Conservation (phyloP, 305 asterid genomes). For the Galium porrigens region DNA sequence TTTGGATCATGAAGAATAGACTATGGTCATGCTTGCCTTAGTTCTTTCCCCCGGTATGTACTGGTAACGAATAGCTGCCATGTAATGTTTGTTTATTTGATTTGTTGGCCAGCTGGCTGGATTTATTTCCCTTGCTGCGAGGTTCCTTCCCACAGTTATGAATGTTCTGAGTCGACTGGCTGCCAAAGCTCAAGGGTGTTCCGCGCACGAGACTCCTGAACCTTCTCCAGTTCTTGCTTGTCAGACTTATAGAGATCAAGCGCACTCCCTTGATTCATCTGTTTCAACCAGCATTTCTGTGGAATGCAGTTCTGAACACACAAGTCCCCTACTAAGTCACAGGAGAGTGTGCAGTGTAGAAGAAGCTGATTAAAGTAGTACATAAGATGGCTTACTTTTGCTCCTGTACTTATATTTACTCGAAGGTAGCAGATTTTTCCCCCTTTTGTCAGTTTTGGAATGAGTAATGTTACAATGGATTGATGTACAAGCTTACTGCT, state of each 20-base stretch:
- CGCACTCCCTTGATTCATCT: slow-evolving; percentile 19
- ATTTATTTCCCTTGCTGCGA: slow-evolving; percentile 29
- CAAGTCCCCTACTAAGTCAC: slow-evolving; percentile 14
- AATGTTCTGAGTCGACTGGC: slow-evolving; percentile 30
- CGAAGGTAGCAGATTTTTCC: neutral
- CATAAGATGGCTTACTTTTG: neutral
- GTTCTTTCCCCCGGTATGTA: neutral
- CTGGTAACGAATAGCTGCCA: neutral
- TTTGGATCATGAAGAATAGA: neutral
- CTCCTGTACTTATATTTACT: neutral
- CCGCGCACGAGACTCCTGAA: slow-evolving; percentile 13
- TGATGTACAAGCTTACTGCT: too few relatives aligned
- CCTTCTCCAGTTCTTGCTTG: slow-evolving; percentile 18
- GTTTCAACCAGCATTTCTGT: slow-evolving; percentile 17
- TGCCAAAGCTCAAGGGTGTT: slow-evolving; percentile 19
- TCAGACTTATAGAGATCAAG: slow-evolving; percentile 21
- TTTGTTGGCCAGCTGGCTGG: slow-evolving; percentile 28
- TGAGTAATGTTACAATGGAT: too few relatives aligned
- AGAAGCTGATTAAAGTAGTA: slow-evolving; percentile 9
- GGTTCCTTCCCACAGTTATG: slow-evolving; percentile 32
- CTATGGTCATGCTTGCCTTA: neutral
- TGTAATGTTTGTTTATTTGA: slow-evolving; percentile 5
- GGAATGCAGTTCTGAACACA: slow-evolving; percentile 22
- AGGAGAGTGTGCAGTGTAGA: slow-evolving; percentile 19
- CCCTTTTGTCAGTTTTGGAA: too few relatives aligned